Evolutionary conservation across 1,284 basidiomycete genomes (phyloP).

Genomic region (Ustilago sp.): DNA sequence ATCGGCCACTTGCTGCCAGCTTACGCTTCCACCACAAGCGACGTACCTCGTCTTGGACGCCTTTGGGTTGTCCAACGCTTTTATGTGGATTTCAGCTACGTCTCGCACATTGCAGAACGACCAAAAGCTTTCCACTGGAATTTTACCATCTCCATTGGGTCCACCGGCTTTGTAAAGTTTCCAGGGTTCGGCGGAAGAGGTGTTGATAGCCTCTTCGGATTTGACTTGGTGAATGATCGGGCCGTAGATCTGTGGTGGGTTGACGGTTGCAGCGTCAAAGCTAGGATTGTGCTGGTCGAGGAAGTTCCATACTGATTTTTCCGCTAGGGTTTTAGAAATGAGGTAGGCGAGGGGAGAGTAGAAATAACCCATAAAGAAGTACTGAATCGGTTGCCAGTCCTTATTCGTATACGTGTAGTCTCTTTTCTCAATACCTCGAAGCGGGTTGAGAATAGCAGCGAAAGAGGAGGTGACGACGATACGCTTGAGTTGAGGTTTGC

Average conservation of each 20-base stretch:
- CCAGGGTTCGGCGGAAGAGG: conserved; percentile 35
- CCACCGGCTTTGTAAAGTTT: conserved; percentile 48
- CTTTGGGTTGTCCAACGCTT: conserved; percentile 32
- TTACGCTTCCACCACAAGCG: conserved; percentile 30
- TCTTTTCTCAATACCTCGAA: conserved; percentile 43
- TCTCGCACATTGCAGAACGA: conserved; percentile 48
- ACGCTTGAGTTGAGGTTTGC: conserved; percentile 27
- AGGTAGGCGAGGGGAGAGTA: conserved; percentile 62
- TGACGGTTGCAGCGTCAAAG: conserved; percentile 52
- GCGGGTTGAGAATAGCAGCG: conserved; percentile 44
- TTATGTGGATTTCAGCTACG: conserved; percentile 42
- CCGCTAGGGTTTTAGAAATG: conserved; percentile 69
- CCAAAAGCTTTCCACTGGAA: conserved; percentile 34
- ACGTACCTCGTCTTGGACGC: conserved; percentile 33
- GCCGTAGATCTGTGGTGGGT: conserved; percentile 58
- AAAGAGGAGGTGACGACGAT: conserved; percentile 52
- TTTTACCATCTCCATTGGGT: conserved; percentile 36
- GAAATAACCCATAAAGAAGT: conserved; percentile 30
- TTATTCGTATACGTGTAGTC: conserved; percentile 47
- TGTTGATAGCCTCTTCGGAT: conserved; percentile 44
- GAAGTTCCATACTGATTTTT: conserved; percentile 68
- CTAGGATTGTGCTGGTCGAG: conserved; percentile 60
- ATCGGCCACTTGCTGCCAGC: conserved; percentile 47
- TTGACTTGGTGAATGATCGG: conserved; percentile 51
- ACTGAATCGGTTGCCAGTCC: conserved; percentile 48